Percentiles rank a stretch among this genome's conserved stretches.
These are phyloP conservation scores for Sequoiadendron giganteum DNA, from an alignment of 75 land plant genomes.

Conservation along the genomic window DNA sequence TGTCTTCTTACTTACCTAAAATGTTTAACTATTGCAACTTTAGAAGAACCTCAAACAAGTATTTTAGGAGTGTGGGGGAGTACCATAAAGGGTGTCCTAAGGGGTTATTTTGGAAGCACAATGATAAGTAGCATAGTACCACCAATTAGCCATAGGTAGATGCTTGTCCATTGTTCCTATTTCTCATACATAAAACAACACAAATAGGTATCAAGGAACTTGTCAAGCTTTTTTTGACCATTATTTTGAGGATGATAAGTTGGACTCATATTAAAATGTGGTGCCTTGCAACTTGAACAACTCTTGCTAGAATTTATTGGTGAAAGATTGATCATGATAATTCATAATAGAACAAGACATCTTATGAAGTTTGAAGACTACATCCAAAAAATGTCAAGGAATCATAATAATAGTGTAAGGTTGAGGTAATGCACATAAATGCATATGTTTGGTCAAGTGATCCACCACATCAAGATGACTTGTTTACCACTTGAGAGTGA, in stretches of 20 bases:
- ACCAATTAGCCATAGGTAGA: neutral
- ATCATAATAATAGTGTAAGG: neutral
- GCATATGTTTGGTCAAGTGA: too few species aligned
- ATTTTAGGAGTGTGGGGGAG: too few species aligned
- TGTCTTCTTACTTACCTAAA: rapidly evolving
- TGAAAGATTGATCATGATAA: neutral
- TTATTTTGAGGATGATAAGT: too few species aligned
- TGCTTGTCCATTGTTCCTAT: neutral
- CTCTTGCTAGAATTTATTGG: too few species aligned
- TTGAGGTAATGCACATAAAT: too few species aligned
- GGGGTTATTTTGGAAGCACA: neutral
- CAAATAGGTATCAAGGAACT: neutral
- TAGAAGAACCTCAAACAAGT: neutral
- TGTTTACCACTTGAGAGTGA: too few species aligned
- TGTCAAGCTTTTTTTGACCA: neutral
- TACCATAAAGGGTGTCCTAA: neutral
- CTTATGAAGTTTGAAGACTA: neutral
- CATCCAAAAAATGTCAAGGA: neutral
- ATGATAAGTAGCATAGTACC: neutral
- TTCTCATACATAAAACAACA: neutral
- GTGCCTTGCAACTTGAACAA: neutral
- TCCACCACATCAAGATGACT: too few species aligned
- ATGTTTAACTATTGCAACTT: neutral
- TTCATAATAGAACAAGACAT: neutral
- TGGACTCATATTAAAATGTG: neutral